phyloP scores from a whole-genome alignment of 1,284 basidiomycete species.

The Puccinia hordei region DNA sequence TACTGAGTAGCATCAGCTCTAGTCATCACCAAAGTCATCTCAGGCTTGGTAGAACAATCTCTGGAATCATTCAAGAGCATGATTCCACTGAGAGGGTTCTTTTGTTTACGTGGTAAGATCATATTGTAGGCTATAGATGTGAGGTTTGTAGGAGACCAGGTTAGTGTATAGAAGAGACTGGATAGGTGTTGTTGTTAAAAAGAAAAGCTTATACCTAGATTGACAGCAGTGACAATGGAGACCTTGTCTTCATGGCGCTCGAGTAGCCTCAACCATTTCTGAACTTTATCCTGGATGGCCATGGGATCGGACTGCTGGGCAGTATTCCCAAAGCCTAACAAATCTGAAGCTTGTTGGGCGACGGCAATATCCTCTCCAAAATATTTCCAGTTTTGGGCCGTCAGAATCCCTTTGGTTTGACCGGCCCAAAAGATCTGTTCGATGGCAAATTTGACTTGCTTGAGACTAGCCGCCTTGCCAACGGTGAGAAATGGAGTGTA shows the following conservation, averaged over 20 bases:
- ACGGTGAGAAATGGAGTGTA: constrained; percentile 75
- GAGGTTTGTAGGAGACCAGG: too few species aligned
- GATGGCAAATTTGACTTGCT: constrained; percentile 73
- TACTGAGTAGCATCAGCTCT: constrained; percentile 88
- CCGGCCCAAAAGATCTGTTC: constrained; percentile 67
- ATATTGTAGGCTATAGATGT: too few species aligned
- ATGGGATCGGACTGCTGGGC: neutral
- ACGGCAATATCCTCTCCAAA: too few species aligned
- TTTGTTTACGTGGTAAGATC: constrained; percentile 84
- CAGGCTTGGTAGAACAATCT: constrained; percentile 85
- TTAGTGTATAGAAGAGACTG: too few species aligned
- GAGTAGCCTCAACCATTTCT: too few species aligned
- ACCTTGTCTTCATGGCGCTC: too few species aligned
- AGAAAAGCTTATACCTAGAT: constrained; percentile 77
- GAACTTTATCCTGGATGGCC: constrained; percentile 58
- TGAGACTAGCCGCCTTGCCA: constrained; percentile 70
- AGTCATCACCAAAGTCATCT: constrained; percentile 97
- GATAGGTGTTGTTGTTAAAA: too few species aligned
- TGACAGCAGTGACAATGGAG: constrained; percentile 91
- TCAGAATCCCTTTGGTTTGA: constrained; percentile 58
- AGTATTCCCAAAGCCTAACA: neutral
- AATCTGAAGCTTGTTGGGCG: too few species aligned
- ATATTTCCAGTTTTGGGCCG: too few species aligned
- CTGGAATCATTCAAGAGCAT: constrained; percentile 86
- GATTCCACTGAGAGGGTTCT: constrained; percentile 87